Conservation (phyloP, 2,329 filamentous ascomycete genomes). For the Ophiostoma montium region DNA sequence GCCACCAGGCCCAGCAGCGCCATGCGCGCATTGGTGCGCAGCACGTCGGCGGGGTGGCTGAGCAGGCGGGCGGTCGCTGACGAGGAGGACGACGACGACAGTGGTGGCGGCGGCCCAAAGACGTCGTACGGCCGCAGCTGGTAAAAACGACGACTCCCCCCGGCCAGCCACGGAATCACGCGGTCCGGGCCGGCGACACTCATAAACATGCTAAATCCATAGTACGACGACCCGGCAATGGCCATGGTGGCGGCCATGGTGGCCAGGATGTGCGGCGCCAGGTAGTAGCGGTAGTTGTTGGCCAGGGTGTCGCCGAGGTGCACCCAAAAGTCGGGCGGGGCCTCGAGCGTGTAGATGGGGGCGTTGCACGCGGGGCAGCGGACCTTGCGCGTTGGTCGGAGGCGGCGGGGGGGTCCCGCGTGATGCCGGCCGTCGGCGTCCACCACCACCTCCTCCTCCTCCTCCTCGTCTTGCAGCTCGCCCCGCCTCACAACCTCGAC, state of each 20-base stretch:
- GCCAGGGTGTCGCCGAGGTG: slow-evolving; percentile 48
- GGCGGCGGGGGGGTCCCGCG: too few relatives aligned
- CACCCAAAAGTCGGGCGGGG: slow-evolving; percentile 56
- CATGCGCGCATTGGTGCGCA: slow-evolving; percentile 14
- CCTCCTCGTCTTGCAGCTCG: background rate
- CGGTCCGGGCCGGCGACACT: slow-evolving; percentile 37
- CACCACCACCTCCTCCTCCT: background rate
- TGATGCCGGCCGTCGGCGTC: too few relatives aligned
- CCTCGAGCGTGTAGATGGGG: slow-evolving; percentile 58
- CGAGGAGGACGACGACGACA: too few relatives aligned
- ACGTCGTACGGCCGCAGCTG: background rate
- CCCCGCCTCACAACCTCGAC: background rate
- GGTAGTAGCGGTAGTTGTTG: slow-evolving; percentile 32
- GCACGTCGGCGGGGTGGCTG: slow-evolving; percentile 6
- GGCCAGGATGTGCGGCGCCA: slow-evolving; percentile 49
- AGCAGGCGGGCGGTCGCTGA: background rate
- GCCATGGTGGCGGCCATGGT: slow-evolving; percentile 40
- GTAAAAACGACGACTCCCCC: background rate
- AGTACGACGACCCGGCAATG: slow-evolving; percentile 37
- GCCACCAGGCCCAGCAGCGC: slow-evolving; percentile 30
- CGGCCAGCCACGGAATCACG: slow-evolving; percentile 26
- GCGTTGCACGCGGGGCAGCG: slow-evolving; percentile 83
- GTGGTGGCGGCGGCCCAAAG: too few relatives aligned
- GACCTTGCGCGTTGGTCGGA: slow-evolving; percentile 32
- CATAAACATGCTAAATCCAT: slow-evolving; percentile 35